These are phyloP conservation scores for Amauroascus niger DNA, from an alignment of 2,329 filamentous ascomycete species.

Conservation along the genomic window DNA sequence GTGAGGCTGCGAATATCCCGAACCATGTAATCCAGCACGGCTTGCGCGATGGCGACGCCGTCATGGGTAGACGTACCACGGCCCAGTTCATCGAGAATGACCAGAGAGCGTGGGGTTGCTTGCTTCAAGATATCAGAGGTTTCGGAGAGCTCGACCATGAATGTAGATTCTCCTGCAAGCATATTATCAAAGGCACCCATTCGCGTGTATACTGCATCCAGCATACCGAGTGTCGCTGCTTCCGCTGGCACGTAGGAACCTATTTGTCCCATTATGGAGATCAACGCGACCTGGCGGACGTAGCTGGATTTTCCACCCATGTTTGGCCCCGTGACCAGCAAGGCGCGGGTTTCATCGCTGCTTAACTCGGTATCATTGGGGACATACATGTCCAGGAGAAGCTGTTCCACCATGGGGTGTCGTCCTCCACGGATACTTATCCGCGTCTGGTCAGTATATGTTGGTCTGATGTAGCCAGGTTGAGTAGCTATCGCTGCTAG, in stretches of 20 bases:
- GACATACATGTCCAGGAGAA: constrained; percentile 76
- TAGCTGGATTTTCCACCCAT: constrained; percentile 99
- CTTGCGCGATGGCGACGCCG: constrained; percentile 88
- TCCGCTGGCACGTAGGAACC: constrained; percentile 86
- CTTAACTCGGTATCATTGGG: constrained; percentile 73
- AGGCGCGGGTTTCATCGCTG: constrained; percentile 56
- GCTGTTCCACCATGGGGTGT: constrained; percentile 92
- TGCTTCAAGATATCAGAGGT: constrained; percentile 83
- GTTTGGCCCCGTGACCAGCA: constrained; percentile 92
- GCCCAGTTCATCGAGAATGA: constrained; percentile 91
- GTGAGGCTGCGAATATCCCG: constrained; percentile 65
- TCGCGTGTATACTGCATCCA: constrained; percentile 87
- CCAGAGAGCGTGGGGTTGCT: constrained; percentile 71
- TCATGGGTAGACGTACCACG: constrained; percentile 91
- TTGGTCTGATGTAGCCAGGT: constrained; percentile 78
- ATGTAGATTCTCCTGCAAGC: constrained; percentile 86
- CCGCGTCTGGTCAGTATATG: constrained; percentile 53
- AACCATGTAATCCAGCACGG: constrained; percentile 77
- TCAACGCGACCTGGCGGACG: constrained; percentile 82
- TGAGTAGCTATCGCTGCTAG: constrained; percentile 74
- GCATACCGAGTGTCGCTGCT: constrained; percentile 62
- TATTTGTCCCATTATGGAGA: constrained; percentile 87
- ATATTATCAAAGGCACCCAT: constrained; percentile 97
- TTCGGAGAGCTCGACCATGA: constrained; percentile 95
- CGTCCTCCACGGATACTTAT: constrained; percentile 66